Evolutionary conservation across 208 protist genomes (phyloP).

Genomic region (Phytomonas francai): DNA sequence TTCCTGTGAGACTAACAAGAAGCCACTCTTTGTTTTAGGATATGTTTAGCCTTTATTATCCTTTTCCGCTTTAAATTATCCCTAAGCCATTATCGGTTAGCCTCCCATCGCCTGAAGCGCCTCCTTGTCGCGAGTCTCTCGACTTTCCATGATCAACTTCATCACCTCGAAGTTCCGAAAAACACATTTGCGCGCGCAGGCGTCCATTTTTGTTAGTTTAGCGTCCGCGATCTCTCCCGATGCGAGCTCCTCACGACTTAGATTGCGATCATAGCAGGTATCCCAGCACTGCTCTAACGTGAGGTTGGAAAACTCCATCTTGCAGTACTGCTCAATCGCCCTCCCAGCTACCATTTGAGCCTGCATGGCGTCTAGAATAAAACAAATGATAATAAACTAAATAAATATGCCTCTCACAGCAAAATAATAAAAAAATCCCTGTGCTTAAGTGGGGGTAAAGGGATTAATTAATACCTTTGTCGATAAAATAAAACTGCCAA

Average conservation of each 20-base stretch:
- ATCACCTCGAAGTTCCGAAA: conserved; percentile 84
- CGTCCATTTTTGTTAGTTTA: conserved; percentile 66
- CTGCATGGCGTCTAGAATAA: conserved; percentile 38
- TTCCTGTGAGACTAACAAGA: not conserved
- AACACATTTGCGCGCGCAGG: conserved; percentile 83
- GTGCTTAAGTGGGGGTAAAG: not conserved
- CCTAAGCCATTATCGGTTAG: conserved; percentile 12
- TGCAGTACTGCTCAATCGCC: conserved; percentile 65
- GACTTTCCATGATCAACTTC: conserved; percentile 55
- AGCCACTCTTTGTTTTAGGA: not conserved
- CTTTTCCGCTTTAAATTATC: too few relatives aligned
- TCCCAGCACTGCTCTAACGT: conserved; percentile 81
- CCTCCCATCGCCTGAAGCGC: conserved; percentile 17
- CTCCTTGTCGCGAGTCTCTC: conserved; percentile 45
- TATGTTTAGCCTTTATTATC: not conserved
- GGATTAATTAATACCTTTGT: not conserved
- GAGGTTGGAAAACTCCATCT: conserved; percentile 59
- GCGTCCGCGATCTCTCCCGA: conserved; percentile 32
- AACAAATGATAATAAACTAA: conserved; percentile 5
- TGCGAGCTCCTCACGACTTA: conserved; percentile 51
- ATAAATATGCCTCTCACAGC: not conserved
- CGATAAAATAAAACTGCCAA: too few relatives aligned
- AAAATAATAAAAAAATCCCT: not conserved
- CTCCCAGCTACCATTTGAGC: conserved; percentile 64
- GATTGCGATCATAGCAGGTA: conserved; percentile 77